Evolutionary conservation across 2,329 filamentous ascomycete genomes (phyloP).

Genomic region (Exophiala alcalophila): DNA sequence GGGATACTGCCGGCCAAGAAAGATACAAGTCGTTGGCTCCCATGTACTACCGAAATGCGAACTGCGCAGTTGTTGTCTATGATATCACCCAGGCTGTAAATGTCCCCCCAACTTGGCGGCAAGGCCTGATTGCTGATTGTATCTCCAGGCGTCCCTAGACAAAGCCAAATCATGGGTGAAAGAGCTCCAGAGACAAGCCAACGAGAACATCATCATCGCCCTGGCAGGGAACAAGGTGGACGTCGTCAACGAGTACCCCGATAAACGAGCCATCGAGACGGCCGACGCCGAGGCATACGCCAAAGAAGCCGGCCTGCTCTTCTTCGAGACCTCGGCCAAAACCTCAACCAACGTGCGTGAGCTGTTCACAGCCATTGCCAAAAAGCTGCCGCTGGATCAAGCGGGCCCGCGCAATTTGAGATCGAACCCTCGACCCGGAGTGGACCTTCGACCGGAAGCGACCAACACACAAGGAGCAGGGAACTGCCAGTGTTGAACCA

Average conservation of each 20-base stretch:
- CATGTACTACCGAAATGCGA: slow-evolving; percentile 99
- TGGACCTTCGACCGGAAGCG: slow-evolving; percentile 64
- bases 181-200: slow-evolving; percentile 95
- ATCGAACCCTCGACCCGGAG: slow-evolving; percentile 60
- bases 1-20: slow-evolving; percentile 98
- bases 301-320: slow-evolving; percentile 85
- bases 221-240: slow-evolving; percentile 97
- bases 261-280: slow-evolving; percentile 87
- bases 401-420: slow-evolving; percentile 85
- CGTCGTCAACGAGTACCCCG: slow-evolving; percentile 87
- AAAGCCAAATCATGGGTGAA: slow-evolving; percentile 99
- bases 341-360: slow-evolving; percentile 94
- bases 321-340: slow-evolving; percentile 98
- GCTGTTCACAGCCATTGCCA: slow-evolving; percentile 94
- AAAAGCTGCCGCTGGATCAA: slow-evolving; percentile 95
- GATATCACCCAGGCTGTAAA: slow-evolving; percentile 98
- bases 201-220: slow-evolving; percentile 99
- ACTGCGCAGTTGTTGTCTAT: slow-evolving; percentile 98
- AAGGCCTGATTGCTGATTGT: no score
- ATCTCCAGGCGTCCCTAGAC: slow-evolving; percentile 78
- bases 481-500: slow-evolving; percentile 62
- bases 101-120: no score
- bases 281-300: slow-evolving; percentile 95
- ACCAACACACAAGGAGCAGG: slow-evolving; percentile 58
- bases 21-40: slow-evolving; percentile 97